These are phyloP conservation scores for Novymonas esmeraldas DNA, from an alignment of 208 protist species.

Conservation along the genomic window DNA sequence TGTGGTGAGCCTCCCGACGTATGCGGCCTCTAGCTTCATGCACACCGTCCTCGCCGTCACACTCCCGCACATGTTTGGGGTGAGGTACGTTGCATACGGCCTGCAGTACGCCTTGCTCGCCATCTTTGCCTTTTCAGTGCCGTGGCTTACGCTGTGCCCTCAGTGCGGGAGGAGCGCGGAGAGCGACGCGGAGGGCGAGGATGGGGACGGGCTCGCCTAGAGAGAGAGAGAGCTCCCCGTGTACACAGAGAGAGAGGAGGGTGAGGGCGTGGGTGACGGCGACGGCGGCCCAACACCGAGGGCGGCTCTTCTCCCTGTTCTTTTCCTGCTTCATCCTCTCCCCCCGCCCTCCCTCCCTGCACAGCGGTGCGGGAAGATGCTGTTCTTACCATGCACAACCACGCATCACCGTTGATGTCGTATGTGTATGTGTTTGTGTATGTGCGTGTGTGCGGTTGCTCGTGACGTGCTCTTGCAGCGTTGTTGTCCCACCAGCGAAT, in stretches of 20 bases:
- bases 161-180: constrained; percentile 6
- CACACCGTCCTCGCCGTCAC: constrained; percentile 54
- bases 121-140: constrained; percentile 26
- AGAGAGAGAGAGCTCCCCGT: background rate
- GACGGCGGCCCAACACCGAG: no score
- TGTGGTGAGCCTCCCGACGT: constrained; percentile 81
- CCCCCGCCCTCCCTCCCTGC: no score
- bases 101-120: constrained; percentile 63
- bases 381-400: no score
- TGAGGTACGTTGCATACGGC: constrained; percentile 52
- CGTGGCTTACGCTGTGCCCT: constrained; percentile 22
- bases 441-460: background rate
- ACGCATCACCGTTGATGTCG: no score
- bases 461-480: no score
- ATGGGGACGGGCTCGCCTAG: constrained; percentile 1
- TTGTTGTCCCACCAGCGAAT: no score
- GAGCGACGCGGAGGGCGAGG: constrained; percentile 25
- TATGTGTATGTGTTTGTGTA: no score
- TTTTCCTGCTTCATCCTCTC: no score
- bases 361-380: no score
- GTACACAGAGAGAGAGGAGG: no score
- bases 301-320: no score
- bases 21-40: constrained; percentile 64
- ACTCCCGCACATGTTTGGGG: constrained; percentile 44
- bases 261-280: no score